A percentile compares a stretch with the other conserved stretches of the same genome.
Evolutionary conservation across 176 grass and related monocot genomes (phyloP).

Genomic region (Phragmites australis): DNA sequence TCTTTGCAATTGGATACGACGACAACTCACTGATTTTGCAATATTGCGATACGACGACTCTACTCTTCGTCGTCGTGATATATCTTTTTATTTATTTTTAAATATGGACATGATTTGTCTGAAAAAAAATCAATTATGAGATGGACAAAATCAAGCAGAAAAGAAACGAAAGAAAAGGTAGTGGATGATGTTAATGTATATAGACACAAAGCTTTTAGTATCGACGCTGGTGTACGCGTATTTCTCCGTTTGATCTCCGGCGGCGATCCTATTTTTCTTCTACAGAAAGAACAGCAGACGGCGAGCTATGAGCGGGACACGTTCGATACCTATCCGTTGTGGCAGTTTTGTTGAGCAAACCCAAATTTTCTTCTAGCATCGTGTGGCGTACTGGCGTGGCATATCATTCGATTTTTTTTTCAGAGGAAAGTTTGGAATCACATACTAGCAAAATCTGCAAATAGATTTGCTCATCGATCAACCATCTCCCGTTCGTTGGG

Average conservation of each 20-base stretch:
- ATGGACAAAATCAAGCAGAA: slow-evolving; percentile 4
- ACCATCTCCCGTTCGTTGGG: slow-evolving; percentile 10
- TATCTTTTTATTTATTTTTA: no score
- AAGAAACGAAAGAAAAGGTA: background rate
- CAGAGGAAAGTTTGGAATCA: background rate
- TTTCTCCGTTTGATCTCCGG: slow-evolving; percentile 28
- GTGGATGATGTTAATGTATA: slow-evolving; percentile 10
- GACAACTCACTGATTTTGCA: background rate
- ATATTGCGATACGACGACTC: background rate
- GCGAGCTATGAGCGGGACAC: slow-evolving; percentile 15
- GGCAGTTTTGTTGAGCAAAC: slow-evolving; percentile 41
- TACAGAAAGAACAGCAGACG: background rate
- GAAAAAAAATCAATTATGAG: background rate
- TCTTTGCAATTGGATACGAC: background rate
- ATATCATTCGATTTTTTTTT: background rate
- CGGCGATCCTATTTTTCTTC: background rate
- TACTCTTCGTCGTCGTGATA: no score
- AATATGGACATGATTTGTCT: background rate
- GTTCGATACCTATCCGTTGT: slow-evolving; percentile 35
- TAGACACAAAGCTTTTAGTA: slow-evolving; percentile 20
- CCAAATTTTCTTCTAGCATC: slow-evolving; percentile 25
- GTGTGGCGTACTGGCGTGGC: background rate
- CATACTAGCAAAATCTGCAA: background rate
- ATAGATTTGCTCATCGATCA: slow-evolving; percentile 20
- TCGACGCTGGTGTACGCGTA: slow-evolving; percentile 21